Evolutionary conservation across 305 asterid species (phyloP).

Genomic region (Andrographis paniculata): DNA sequence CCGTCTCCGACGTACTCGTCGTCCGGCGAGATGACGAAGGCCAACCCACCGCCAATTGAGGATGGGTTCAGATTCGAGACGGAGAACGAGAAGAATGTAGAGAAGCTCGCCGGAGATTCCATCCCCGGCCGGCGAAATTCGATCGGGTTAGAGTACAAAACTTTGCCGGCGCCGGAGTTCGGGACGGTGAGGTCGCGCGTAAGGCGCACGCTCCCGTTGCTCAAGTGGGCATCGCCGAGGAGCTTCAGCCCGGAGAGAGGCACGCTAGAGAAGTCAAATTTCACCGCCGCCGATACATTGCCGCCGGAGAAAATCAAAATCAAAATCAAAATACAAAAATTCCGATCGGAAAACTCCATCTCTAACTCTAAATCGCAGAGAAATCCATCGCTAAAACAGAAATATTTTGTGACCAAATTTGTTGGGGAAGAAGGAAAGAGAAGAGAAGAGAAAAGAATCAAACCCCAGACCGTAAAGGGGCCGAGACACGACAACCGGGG

Average conservation of each 20-base stretch:
- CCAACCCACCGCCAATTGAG: conserved; percentile 91
- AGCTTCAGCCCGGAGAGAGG: conserved; percentile 67
- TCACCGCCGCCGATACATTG: conserved; percentile 21
- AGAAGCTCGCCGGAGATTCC: conserved; percentile 45
- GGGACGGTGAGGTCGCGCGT: conserved; percentile 88
- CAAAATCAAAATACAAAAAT: conserved; percentile 1
- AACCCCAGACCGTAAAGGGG: conserved; percentile 8
- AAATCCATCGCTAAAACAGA: neutral
- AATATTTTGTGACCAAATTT: conserved; percentile 12
- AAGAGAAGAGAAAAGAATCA: conserved; percentile 28
- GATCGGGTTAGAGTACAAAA: conserved; percentile 64
- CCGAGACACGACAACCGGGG: conserved; percentile 35
- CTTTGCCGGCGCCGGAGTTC: conserved; percentile 79
- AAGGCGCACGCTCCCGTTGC: conserved; percentile 64
- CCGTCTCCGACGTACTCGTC: conserved; percentile 59
- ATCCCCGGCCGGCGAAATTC: conserved; percentile 51
- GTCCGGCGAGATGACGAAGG: conserved; percentile 69
- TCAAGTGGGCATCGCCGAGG: conserved; percentile 88
- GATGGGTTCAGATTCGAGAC: conserved; percentile 69
- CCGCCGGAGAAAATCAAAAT: conserved; percentile 7
- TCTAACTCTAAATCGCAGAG: neutral
- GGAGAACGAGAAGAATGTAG: conserved; percentile 86
- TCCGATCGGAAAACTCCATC: conserved; percentile 24
- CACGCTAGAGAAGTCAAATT: conserved; percentile 66
- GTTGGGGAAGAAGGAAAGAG: neutral